Conservation (phyloP, 148 eudicot genomes). For the Vaccinium macrocarpon region DNA sequence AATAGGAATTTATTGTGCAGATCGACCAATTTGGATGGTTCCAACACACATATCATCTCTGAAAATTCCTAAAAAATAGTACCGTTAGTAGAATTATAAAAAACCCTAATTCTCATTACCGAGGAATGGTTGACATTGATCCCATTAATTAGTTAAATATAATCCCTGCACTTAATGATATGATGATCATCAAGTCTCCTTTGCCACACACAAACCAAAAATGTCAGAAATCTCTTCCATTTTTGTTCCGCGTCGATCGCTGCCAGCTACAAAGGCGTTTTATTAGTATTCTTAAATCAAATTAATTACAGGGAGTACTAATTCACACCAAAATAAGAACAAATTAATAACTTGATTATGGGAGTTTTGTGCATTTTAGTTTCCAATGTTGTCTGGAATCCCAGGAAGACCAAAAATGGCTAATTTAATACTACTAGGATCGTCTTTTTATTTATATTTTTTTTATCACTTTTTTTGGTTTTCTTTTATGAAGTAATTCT, state of each 20-base stretch:
- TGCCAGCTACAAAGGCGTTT: not conserved
- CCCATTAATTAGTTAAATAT: conserved; percentile 12
- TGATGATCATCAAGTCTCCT: not conserved
- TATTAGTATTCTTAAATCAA: not conserved
- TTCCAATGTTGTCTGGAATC: conserved; percentile 27
- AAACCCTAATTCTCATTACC: conserved; percentile 18
- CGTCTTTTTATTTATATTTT: too few relatives aligned
- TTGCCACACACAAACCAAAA: conserved; percentile 7
- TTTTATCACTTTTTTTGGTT: not conserved
- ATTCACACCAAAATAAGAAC: not conserved
- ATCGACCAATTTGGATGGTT: conserved; percentile 14
- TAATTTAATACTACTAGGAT: not conserved
- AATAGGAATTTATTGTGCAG: not conserved
- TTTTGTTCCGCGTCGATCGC: conserved; percentile 1
- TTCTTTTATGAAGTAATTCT: not conserved
- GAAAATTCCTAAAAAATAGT: conserved; percentile 17
- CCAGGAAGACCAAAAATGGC: conserved; percentile 11
- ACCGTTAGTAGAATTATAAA: too few relatives aligned
- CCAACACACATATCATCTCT: conserved; percentile 14
- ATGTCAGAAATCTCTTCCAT: conserved; percentile 23
- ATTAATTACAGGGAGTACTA: not conserved
- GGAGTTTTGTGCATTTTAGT: conserved; percentile 1
- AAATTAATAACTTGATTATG: not conserved
- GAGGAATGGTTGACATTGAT: conserved; percentile 29
- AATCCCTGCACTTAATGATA: conserved; percentile 16